A percentile compares a stretch with the other conserved stretches of the same genome.
These are phyloP conservation scores for Lolium multiflorum DNA, from an alignment of 176 grass and related monocot genomes.

Conservation along the genomic window DNA sequence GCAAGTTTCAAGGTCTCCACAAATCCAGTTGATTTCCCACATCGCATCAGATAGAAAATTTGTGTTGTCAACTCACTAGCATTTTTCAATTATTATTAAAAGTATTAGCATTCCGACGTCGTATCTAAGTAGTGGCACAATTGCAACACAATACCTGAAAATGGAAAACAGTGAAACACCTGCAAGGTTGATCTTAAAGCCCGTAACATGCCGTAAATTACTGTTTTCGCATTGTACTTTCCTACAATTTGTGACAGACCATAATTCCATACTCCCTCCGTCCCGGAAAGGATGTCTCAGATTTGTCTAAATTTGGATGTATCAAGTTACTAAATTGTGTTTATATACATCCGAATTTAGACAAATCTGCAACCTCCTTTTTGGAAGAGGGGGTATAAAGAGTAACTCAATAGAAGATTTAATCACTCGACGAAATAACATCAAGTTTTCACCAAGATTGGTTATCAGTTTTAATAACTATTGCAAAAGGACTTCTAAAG, in stretches of 20 bases:
- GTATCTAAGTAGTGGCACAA: not conserved
- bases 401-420: slow-evolving; percentile 30
- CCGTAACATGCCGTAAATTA: not conserved
- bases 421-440: not conserved
- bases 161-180: not conserved
- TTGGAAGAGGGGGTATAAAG: not conserved
- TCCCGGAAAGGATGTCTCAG: too few relatives aligned
- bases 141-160: slow-evolving; percentile 10
- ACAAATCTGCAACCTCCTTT: too few relatives aligned
- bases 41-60: not conserved
- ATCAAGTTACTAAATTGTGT: too few relatives aligned
- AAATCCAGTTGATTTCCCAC: not conserved
- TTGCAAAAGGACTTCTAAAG: not conserved
- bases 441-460: not conserved
- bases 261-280: not conserved
- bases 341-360: too few relatives aligned
- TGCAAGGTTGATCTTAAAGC: not conserved
- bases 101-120: not conserved
- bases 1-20: too few relatives aligned
- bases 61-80: not conserved
- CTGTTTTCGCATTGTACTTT: slow-evolving; percentile 11
- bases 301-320: too few relatives aligned
- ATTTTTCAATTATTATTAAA: not conserved
- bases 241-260: not conserved
- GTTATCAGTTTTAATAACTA: too few relatives aligned